A percentile compares a stretch with the other conserved stretches of the same genome.
phyloP scores from a whole-genome alignment of 805 yeast species.

The Candida jianshihensis region DNA sequence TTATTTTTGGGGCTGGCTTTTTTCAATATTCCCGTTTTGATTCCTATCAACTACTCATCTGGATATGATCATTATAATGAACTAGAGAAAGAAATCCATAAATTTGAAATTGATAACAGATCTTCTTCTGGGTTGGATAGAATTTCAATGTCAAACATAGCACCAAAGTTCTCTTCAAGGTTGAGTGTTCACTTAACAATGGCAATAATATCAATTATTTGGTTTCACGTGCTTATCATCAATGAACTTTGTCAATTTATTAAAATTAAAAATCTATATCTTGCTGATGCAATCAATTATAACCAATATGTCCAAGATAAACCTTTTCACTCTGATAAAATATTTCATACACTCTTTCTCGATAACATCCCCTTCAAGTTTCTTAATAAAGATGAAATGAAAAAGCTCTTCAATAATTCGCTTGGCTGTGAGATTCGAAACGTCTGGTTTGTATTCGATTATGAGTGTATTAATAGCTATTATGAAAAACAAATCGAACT shows the following conservation, averaged over 20 bases:
- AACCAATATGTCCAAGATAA: slow-evolving; percentile 8
- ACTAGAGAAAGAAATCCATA: no score
- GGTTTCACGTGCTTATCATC: slow-evolving; percentile 50
- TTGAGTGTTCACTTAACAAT: slow-evolving; percentile 59
- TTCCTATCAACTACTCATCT: slow-evolving; percentile 51
- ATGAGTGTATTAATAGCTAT: slow-evolving; percentile 27
- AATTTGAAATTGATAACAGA: no score
- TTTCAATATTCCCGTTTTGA: slow-evolving; percentile 48
- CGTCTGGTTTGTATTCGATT: slow-evolving; percentile 54
- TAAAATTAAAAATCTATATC: slow-evolving; percentile 38
- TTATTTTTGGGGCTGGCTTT: slow-evolving; percentile 48
- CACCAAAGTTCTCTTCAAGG: slow-evolving; percentile 40
- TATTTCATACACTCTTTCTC: slow-evolving; percentile 35
- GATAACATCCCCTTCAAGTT: slow-evolving; percentile 37
- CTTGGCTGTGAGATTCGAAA: slow-evolving; percentile 43
- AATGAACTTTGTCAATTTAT: slow-evolving; percentile 50
- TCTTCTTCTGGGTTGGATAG: slow-evolving; percentile 55
- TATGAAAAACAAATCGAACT: slow-evolving; percentile 24
- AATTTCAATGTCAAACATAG: slow-evolving; percentile 65
- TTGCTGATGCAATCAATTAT: slow-evolving; percentile 24
- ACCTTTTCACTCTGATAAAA: no score
- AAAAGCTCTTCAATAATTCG: slow-evolving; percentile 20
- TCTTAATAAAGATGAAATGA: slow-evolving; percentile 17
- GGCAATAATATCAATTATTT: slow-evolving; percentile 44
- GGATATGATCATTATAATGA: slow-evolving; percentile 20